Base-by-base conservation (phyloP, 345 rosid genomes). In the Hypericum perforatum region DNA sequence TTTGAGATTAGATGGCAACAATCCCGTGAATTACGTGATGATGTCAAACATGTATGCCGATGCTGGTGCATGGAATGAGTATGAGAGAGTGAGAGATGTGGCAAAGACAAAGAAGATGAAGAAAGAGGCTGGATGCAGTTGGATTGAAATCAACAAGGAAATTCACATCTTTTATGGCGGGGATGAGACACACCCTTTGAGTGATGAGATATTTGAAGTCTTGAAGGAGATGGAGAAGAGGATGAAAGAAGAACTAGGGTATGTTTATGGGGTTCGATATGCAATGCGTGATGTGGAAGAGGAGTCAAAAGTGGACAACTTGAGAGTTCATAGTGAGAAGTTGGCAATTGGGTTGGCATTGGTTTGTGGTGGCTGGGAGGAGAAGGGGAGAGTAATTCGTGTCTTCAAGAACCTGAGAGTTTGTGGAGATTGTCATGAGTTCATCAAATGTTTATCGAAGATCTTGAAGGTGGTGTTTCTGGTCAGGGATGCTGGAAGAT, bases 291-390 rank as follows among this genome's bases (percentile, higher is more conserved):
- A 84, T 60, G 77, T 82, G 53, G 95, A 90, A 41, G 95, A 82
- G 37, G 94, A 86, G 70, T 84, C 85, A 0, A 86, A 74, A 65
- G 80, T 74, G 37, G 90, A 82, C 59, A 86, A 74, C 68, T 72
- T 90, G 70, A 77, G 86, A 69, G 67, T 77, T 68, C 94, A 90
- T 37, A 82, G 97, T 43, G 94, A 90, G 74, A 90, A 84, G 68
- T 66, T 86, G 65, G 94, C 95, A 8, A 84, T 84, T 43, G 97
- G 95, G 43, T 43, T 86, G 63, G 95, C 86, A 11, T 63, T 86
- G 74, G 71, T 73, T 37, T 57, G 62, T 15, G 74, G 81, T 5
- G 74, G 78, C 7, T 53, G 63, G 49, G 67, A 66, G 43, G 68
- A 59, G 56, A 59, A 55, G 15, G 68, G 65, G 32, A 77, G 62